Evolutionary conservation across 2,329 filamentous ascomycete genomes (phyloP).

Genomic region (Aspergillus ochraceoroseus): DNA sequence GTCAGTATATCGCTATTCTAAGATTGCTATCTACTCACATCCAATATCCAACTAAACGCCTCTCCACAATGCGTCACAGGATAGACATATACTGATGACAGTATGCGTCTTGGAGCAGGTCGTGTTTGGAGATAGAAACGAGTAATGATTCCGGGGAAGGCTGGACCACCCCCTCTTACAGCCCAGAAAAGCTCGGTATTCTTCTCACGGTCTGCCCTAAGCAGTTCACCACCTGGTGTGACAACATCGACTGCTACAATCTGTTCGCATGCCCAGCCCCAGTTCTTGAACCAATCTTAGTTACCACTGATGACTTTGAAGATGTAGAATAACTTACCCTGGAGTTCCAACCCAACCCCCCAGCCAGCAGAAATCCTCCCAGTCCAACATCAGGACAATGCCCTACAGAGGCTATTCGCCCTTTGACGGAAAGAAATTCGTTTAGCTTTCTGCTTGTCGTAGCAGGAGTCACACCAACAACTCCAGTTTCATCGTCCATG

Average conservation of each 20-base stretch:
- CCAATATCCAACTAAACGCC: neutral
- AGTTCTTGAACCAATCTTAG: slow-evolving; percentile 2
- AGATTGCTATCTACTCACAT: no score
- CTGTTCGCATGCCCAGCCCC: slow-evolving; percentile 48
- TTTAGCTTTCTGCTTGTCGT: neutral
- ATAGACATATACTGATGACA: slow-evolving; percentile 41
- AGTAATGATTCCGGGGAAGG: slow-evolving; percentile 50
- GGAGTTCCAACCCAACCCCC: slow-evolving; percentile 37
- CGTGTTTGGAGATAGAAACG: slow-evolving; percentile 44
- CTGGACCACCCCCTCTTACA: slow-evolving; percentile 43
- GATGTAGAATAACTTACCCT: neutral
- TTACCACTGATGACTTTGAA: no score
- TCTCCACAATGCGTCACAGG: slow-evolving; percentile 30
- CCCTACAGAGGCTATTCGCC: slow-evolving; percentile 49
- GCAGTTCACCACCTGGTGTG: slow-evolving; percentile 36
- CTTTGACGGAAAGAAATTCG: slow-evolving; percentile 15
- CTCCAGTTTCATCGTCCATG: neutral
- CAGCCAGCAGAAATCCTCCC: slow-evolving; percentile 53
- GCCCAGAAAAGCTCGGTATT: slow-evolving; percentile 48
- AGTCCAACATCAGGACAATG: slow-evolving; percentile 52
- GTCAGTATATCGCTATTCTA: no score
- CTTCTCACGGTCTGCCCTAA: slow-evolving; percentile 24
- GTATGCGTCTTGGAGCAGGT: slow-evolving; percentile 18
- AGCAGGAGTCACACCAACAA: neutral
- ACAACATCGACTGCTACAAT: slow-evolving; percentile 46